Percentiles rank a stretch among this genome's conserved stretches.
Conservation (phyloP, 345 rosid species). For the Populus tremula region DNA sequence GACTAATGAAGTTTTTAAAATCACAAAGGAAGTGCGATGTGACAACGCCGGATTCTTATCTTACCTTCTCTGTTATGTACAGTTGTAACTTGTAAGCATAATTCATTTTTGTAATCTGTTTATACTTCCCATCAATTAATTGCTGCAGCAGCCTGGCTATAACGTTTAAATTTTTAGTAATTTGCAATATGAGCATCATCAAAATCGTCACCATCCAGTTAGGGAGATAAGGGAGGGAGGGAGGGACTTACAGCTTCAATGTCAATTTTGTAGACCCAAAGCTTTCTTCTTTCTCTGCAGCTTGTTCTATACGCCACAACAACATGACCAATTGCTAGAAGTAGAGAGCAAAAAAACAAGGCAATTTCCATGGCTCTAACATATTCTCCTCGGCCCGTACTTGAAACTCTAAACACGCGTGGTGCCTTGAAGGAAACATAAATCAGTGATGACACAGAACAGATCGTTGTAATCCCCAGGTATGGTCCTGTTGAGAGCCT, state of each 20-base stretch:
- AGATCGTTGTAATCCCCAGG: conserved; percentile 59
- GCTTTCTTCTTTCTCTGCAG: conserved; percentile 88
- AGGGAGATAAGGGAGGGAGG: background rate
- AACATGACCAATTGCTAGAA: conserved; percentile 68
- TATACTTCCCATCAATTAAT: background rate
- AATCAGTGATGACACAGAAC: conserved; percentile 64
- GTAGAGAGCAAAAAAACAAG: conserved; percentile 59
- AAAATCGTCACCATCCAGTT: background rate
- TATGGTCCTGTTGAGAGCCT: conserved; percentile 75
- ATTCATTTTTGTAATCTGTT: background rate
- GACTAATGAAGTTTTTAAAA: background rate
- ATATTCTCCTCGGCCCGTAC: conserved; percentile 39
- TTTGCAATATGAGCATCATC: background rate
- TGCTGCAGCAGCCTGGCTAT: background rate
- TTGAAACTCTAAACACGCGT: conserved; percentile 51
- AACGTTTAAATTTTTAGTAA: background rate
- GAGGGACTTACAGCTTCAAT: conserved; percentile 83
- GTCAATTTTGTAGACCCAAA: conserved; percentile 88
- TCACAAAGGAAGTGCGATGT: background rate
- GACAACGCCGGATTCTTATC: background rate
- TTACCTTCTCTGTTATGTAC: background rate
- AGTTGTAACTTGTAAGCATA: background rate
- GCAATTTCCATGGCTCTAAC: conserved; percentile 59
- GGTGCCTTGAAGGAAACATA: conserved; percentile 78
- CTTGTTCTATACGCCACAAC: conserved; percentile 77